Percentiles rank a stretch among this genome's conserved stretches.
phyloP scores from a whole-genome alignment of 495 filamentous ascomycete species.

The Aspergillus bridgeri region DNA sequence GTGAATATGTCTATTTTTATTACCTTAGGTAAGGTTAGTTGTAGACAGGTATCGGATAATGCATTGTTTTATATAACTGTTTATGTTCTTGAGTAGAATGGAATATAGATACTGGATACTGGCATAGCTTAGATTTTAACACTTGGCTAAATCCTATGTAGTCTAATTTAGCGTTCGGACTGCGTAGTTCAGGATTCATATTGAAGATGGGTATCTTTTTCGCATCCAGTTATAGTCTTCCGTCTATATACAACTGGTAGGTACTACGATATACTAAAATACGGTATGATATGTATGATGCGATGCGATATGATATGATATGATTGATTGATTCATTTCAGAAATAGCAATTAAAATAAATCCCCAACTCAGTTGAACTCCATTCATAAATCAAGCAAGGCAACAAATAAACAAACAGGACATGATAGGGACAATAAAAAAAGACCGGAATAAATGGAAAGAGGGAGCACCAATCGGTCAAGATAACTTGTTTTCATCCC shows the following conservation, averaged over 20 bases:
- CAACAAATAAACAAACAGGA: not conserved
- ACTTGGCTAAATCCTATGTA: too few relatives aligned
- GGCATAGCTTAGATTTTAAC: too few relatives aligned
- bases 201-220: too few relatives aligned
- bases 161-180: too few relatives aligned
- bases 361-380: not conserved
- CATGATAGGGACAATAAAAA: not conserved
- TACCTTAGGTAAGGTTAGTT: not conserved
- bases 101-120: too few relatives aligned
- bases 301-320: too few relatives aligned
- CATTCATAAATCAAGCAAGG: too few relatives aligned
- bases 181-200: too few relatives aligned
- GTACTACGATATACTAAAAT: too few relatives aligned
- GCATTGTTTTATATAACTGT: not conserved
- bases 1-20: not conserved
- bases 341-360: not conserved
- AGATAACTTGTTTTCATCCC: not conserved
- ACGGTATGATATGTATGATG: too few relatives aligned
- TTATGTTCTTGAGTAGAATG: not conserved
- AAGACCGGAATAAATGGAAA: not conserved
- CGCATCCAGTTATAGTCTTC: too few relatives aligned
- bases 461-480: not conserved
- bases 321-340: not conserved
- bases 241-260: too few relatives aligned
- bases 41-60: constrained; percentile 1